Evolutionary conservation across 2,329 filamentous ascomycete species (phyloP), one percentile per base, ranked within the genome.

Genomic region (Chaetomiaceae sp.): DNA sequence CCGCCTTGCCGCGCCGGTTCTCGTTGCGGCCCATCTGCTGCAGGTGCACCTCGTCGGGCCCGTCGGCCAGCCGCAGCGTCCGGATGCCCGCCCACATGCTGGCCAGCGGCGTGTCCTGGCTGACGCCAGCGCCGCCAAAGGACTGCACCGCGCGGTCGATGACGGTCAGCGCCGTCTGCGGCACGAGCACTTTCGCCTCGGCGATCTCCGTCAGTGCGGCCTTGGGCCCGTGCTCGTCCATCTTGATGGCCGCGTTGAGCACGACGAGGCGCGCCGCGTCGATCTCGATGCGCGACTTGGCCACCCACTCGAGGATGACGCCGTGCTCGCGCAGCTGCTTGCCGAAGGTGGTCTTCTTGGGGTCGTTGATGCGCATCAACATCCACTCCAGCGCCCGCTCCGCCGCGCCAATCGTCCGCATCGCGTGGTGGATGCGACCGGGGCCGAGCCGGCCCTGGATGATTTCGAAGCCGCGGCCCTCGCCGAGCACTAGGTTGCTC

Each of bases 381-480:
- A 97, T 86, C 85, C 87, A 95, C 62, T 97, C 91, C 19, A 98
- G 79, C 1, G 90, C 93, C 56, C 83, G 81, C 69, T 98, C 93
- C 15, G 93, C 84, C 74, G 88, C 85, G 43, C 93, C 93, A 62
- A 98, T 93, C 50, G 82, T 84, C 55, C 93, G 83, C 93, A 98
- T 98, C 50, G 89, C 88, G 71, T 98, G 93, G 72, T 98, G 93
- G 64, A 98, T 97, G 48, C 93, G 86, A 27, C 93, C 93, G 1
- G 93, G 93, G 1, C 93, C 93, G 19, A 98, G 83, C 58, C 93
- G 88, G 48, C 93, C 93, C 67, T 98, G 93, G 62, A 98, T 96
- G 63, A 98, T 95, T 68, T 98, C 93, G 66, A 98, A 98, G 17
- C 93, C 93, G 53, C 88, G 83, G 55, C 93, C 93, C 65, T 93